Base-by-base conservation (phyloP, 1,284 basidiomycete species). In the Fomitopsis palustris region DNA sequence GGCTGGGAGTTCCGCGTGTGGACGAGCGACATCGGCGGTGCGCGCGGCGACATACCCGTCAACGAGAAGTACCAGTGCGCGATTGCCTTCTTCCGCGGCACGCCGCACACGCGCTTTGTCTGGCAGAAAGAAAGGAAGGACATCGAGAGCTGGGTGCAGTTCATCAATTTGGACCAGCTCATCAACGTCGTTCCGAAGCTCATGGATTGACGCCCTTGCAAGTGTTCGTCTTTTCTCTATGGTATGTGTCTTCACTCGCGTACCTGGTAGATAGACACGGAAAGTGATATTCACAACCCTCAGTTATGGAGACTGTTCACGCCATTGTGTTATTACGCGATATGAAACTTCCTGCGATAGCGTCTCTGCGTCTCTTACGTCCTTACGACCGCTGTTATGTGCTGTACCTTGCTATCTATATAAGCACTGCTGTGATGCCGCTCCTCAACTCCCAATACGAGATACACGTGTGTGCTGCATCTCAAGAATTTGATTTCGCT, bases 1-100 rank as follows among this genome's bases (percentile, higher is more conserved):
- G 90, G 91, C 0, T 93, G 90, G 90, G 91, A 93, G 69, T 92
- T 93, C 72, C 82, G 90, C 12, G 76, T 92, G 37, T 93, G 89
- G 79, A 81, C 81, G 61, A 82, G 87, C n/a, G 81, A 82, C 56
- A 78, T 90, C 17, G 87, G 86, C 19, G 84, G 90, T 0, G 81
- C 83, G 6, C 78, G 85, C 49, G 68, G 75, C 43, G 80, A 79
- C 10, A 66, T 77, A 25, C 73, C 87, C 23, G 77, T 85, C 53
- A 78, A 84, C 62, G 88, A 92, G 72, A 72, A 77, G 52, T 91
- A 92, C 66, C 85, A 90, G 67, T 91, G 89, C 68, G 85, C 84
- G 7, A 82, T 81, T 53, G 89, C 88, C 1, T 90, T 88, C 70
- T 92, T 87, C 76, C 77, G 89, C 27, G 86, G 87, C 5, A 81